Conservation (phyloP, 1,284 basidiomycete genomes). For the Trichosporon faecale region DNA sequence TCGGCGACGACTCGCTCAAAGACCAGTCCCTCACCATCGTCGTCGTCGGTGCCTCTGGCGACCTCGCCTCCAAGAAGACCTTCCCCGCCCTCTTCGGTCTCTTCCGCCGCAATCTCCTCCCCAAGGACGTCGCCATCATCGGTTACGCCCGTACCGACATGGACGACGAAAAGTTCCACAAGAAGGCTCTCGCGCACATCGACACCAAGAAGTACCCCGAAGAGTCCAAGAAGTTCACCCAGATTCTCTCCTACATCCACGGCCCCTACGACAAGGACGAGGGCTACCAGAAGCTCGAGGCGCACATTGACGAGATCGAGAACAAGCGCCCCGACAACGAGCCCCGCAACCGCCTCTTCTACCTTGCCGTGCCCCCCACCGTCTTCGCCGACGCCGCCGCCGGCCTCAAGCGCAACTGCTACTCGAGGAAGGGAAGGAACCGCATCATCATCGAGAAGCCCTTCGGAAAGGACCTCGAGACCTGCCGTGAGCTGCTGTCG, state of each 20-base stretch:
- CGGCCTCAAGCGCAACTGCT: slow-evolving; percentile 77
- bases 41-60: slow-evolving; percentile 94
- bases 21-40: slow-evolving; percentile 72
- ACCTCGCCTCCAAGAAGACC: slow-evolving; percentile 99
- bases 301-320: slow-evolving; percentile 75
- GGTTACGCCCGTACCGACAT: slow-evolving; percentile 84
- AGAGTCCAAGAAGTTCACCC: slow-evolving; percentile 76
- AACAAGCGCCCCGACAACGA: slow-evolving; percentile 56
- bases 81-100: slow-evolving; percentile 90
- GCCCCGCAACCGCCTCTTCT: slow-evolving; percentile 71
- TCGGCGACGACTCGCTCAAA: slow-evolving; percentile 68
- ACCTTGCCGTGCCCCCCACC: slow-evolving; percentile 88
- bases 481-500: slow-evolving; percentile 73
- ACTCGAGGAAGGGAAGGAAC: slow-evolving; percentile 69
- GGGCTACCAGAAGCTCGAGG: slow-evolving; percentile 72
- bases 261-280: slow-evolving; percentile 81
- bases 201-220: slow-evolving; percentile 55
- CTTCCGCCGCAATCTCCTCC: slow-evolving; percentile 74
- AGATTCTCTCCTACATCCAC: slow-evolving; percentile 71
- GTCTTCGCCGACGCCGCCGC: slow-evolving; percentile 86
- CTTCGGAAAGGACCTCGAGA: slow-evolving; percentile 88
- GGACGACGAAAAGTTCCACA: slow-evolving; percentile 75
- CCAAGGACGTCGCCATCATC: slow-evolving; percentile 78
- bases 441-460: slow-evolving; percentile 95
- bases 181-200: slow-evolving; percentile 76